These are phyloP conservation scores for Neckera pumila DNA, from an alignment of 225 moss, liverwort and hornwort genomes.

Conservation along the genomic window DNA sequence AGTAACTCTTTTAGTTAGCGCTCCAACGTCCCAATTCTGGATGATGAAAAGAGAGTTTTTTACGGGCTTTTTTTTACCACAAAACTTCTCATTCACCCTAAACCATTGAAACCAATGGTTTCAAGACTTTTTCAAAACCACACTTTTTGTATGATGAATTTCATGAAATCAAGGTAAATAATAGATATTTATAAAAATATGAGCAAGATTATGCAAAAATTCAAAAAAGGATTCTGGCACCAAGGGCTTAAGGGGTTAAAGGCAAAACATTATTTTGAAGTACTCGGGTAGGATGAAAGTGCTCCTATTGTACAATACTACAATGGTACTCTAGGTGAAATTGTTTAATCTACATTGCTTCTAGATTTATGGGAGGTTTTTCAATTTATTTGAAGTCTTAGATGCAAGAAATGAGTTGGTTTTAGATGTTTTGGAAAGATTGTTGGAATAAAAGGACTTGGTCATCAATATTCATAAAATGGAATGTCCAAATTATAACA, in stretches of 20 bases:
- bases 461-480: not conserved
- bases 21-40: not conserved
- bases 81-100: not conserved
- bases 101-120: too few relatives aligned
- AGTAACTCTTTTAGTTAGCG: not conserved
- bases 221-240: rapidly evolving
- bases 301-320: too few relatives aligned
- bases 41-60: rapidly evolving
- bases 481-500: not conserved
- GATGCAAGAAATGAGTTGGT: not conserved
- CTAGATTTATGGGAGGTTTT: not conserved
- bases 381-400: not conserved
- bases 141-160: not conserved
- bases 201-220: not conserved
- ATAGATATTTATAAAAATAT: not conserved
- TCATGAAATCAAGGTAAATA: not conserved
- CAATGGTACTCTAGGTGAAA: not conserved
- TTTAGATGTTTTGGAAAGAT: not conserved
- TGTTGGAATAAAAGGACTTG: not conserved
- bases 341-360: not conserved
- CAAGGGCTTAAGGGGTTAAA: not conserved
- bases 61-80: not conserved
- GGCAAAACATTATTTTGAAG: not conserved
- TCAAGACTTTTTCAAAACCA: not conserved
- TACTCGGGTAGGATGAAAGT: not conserved